Evolutionary conservation across 768 basidiomycete genomes (phyloP).

Genomic region (Pleurotus giganteus): DNA sequence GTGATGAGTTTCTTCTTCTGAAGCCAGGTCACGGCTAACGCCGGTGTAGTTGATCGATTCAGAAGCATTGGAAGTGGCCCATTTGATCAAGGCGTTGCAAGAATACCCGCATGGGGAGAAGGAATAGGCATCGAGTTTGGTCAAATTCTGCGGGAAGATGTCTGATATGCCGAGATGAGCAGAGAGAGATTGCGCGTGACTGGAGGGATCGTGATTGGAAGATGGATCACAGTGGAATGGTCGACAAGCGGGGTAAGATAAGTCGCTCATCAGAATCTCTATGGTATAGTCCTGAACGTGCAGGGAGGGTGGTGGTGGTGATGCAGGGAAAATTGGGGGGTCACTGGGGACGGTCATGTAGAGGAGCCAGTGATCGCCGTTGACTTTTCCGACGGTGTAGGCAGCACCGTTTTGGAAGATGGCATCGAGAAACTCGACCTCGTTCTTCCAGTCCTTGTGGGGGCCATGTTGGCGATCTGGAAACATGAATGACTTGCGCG

Average conservation of each 20-base stretch:
- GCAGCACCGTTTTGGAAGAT: constrained; percentile 89
- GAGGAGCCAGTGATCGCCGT: constrained; percentile 97
- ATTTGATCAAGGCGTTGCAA: constrained; percentile 84
- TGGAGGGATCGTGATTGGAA: constrained; percentile 37
- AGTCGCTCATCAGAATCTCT: constrained; percentile 96
- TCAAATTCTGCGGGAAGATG: constrained; percentile 77
- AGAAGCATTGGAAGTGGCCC: constrained; percentile 39
- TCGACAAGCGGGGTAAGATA: constrained; percentile 69
- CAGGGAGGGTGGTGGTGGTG: constrained; percentile 29
- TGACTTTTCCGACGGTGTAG: constrained; percentile 96
- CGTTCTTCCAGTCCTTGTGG: constrained; percentile 90
- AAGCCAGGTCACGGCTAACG: background rate
- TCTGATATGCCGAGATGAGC: constrained; percentile 72
- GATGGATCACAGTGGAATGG: constrained; percentile 62
- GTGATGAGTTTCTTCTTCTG: constrained; percentile 13
- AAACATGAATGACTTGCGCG: constrained; percentile 98
- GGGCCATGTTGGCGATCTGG: constrained; percentile 93
- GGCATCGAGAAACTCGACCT: constrained; percentile 88
- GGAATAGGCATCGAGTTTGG: constrained; percentile 87
- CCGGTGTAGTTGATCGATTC: constrained; percentile 19
- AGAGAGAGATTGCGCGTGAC: constrained; percentile 62
- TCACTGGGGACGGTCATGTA: constrained; percentile 73
- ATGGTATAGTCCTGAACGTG: constrained; percentile 75
- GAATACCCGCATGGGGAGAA: constrained; percentile 97
- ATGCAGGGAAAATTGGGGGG: background rate